Evolutionary conservation across 257 asterid genomes (phyloP), one percentile per base, ranked within the genome.

Genomic region (Forsythia viridissima): DNA sequence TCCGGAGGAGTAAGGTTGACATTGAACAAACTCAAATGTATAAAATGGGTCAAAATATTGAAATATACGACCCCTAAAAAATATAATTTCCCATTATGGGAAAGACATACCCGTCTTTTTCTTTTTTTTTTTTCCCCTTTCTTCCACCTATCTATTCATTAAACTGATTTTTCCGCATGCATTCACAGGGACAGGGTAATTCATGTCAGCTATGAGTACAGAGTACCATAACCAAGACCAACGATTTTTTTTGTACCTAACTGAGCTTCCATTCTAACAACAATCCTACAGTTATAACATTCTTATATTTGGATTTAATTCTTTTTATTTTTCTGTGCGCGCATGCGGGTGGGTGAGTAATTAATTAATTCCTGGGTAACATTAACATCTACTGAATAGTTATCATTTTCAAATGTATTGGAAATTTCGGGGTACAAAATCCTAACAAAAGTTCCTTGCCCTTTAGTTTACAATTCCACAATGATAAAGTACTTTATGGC

Each of bases 381-480:
- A 51, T 68, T 37, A 34, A 73, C 65, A 78, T 12, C 76, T 71
- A 30, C 77, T 8, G 68, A 61, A 63, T 21, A 7, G 2, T 8
- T 61, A 3, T 63, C 18, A 63, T 63, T 24, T 30, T 21, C 18
- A 63, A 40, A 21, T 37, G 70, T 55, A 15, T 34, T 4, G 41
- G 75, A 55, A 73, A 51, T 70, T 42, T 41, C 37, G 72, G 12
- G 65, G 38, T 24, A 55, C 79, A 70, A 24, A 72, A 46, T 66
- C 65, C 34, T 5, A 74, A 43, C 59, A 48, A 30, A 16, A 72
- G 66, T 61, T 43, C 44, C 71, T 68, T 63, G 41, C 39, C 79
- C 79, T 51, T 70, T 24, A 69, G 55, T 79, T 57, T 44, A 71
- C 42, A 30, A 65, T 44, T 36, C 73, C 65, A 70, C 65, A n/a